These are phyloP conservation scores for Eucalyptus leucophloia DNA, from an alignment of 345 rosid genomes.

Conservation along the genomic window DNA sequence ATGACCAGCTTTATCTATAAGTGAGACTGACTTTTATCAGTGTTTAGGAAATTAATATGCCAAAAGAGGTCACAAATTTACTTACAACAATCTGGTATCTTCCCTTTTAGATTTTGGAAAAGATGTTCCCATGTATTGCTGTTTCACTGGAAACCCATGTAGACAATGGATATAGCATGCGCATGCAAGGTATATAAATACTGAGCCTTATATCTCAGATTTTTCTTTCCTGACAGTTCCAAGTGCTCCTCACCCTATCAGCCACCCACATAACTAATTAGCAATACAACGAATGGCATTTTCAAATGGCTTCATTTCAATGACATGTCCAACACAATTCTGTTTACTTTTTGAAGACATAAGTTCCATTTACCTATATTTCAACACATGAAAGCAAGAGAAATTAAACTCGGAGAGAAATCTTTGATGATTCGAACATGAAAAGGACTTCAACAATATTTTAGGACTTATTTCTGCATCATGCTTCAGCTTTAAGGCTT, in stretches of 20 bases:
- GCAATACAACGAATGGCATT: not conserved
- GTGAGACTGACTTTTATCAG: not conserved
- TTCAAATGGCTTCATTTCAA: not conserved
- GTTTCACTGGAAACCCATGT: not conserved
- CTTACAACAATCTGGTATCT: not conserved
- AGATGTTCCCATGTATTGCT: not conserved
- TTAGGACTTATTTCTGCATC: not conserved
- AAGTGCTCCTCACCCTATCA: not conserved
- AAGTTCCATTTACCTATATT: not conserved
- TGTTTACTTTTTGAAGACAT: not conserved
- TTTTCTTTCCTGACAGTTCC: not conserved
- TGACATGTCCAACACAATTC: not conserved
- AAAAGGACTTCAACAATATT: not conserved
- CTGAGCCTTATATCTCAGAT: not conserved
- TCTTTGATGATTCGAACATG: not conserved
- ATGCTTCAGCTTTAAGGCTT: not conserved
- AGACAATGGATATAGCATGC: not conserved
- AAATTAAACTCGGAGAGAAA: not conserved
- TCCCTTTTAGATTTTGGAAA: not conserved
- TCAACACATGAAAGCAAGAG: not conserved
- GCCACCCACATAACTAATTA: not conserved
- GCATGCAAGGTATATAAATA: not conserved
- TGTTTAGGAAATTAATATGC: not conserved
- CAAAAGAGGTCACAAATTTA: not conserved
- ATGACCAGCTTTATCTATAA: not conserved